Base-by-base conservation (phyloP, 2,329 filamentous ascomycete species). In the Alternaria panax region DNA sequence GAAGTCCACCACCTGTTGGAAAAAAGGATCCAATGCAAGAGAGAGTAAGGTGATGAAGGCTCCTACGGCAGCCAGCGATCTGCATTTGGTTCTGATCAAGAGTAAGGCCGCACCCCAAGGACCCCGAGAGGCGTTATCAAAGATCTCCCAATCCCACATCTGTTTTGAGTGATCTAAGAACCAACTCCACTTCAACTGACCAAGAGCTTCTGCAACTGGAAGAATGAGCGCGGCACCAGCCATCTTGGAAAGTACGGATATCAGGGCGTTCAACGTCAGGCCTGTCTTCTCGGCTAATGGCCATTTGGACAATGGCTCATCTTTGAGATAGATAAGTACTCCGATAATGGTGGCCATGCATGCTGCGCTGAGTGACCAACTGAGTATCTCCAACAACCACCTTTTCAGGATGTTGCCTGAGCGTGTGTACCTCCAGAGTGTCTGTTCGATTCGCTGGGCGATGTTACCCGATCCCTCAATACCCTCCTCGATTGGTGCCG, bases 181-280 rank as follows among this genome's bases (percentile, higher is more conserved):
- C 75, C 75, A 77, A 16, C 63, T 72, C 75, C 75, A 78, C 18
- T 78, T 78, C 2, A 76, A 34, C 41, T 78, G 75, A 0, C 76
- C 75, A 0, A 78, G 53, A 0, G 71, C 72, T 43, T 78, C 74
- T 0, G 73, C 67, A 0, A 72, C 63, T 0, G 74, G 75, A 0
- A 77, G 45, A 0, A 76, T 59, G 0, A 77, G 62, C 0, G 74
- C 68, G 2, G 71, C 74, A 5, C 68, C 71, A 0, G 72, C 70
- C 11, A 77, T 66, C n/a, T 63, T 70, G 0, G 74, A 72, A 0
- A 78, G 57, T 0, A 77, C 48, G 0, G 73, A 67, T 7, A 78
- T 70, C 14, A 66, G 73, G 0, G 75, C 59, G 28, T 75, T 77
- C 5, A 77, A 20, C 0, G 71, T 76, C 0, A 75, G n/a, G 0